Evolutionary conservation across 345 rosid species (phyloP).

Genomic region (Hypericum perforatum): DNA sequence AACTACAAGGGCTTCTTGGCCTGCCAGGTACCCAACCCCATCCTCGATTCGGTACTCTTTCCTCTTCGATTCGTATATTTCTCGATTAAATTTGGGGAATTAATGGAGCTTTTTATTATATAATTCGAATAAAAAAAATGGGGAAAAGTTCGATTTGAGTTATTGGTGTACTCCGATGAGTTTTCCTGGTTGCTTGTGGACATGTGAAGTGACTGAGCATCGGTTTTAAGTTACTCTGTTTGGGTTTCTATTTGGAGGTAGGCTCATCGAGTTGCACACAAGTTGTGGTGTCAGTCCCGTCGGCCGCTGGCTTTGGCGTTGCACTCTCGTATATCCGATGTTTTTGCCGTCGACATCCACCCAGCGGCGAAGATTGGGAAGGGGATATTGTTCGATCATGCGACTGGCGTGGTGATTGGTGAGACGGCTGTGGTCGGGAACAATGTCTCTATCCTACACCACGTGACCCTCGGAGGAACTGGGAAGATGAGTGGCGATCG

Average conservation of each 20-base stretch:
- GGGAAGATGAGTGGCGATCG: slow-evolving; percentile 77
- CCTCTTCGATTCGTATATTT: neutral
- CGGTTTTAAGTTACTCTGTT: no score
- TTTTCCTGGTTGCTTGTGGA: neutral
- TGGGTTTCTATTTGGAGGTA: slow-evolving; percentile 6
- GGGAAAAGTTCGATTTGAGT: no score
- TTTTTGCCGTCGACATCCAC: slow-evolving; percentile 87
- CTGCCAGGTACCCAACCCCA: slow-evolving; percentile 46
- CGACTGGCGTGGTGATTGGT: slow-evolving; percentile 84
- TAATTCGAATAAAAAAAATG: no score
- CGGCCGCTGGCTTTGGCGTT: slow-evolving; percentile 84
- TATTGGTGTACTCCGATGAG: neutral
- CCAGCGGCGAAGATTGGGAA: slow-evolving; percentile 91
- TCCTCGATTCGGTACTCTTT: neutral
- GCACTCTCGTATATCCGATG: slow-evolving; percentile 87
- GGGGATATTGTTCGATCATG: slow-evolving; percentile 83
- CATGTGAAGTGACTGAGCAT: no score
- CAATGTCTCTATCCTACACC: slow-evolving; percentile 88
- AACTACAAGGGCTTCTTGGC: slow-evolving; percentile 95
- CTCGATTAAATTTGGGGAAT: no score
- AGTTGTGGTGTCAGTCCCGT: slow-evolving; percentile 63
- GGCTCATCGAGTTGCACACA: slow-evolving; percentile 93
- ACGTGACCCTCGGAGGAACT: slow-evolving; percentile 85
- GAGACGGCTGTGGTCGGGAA: slow-evolving; percentile 88
- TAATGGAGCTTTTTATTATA: no score